Base-by-base conservation (phyloP, 306 rosid species). In the Castanea crenata region DNA sequence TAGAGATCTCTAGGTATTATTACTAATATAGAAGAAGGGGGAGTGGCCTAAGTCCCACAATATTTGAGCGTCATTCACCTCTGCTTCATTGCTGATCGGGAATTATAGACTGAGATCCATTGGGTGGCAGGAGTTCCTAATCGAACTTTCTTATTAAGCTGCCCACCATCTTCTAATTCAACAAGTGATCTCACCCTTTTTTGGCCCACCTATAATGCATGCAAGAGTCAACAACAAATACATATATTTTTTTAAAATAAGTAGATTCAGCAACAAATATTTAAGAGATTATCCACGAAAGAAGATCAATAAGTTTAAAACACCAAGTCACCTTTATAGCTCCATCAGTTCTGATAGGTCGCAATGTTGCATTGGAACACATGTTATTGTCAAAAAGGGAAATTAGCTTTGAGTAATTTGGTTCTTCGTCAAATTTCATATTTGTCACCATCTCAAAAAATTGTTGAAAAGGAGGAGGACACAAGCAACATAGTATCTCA, bases 91-190 rank as follows among this genome's bases (percentile, higher is more conserved):
- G 97, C 92, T 67, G 94, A 91, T 15, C 92, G 92, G 67, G 98
- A 95, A 83, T 94, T 94, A 84, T 94, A 94, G 77, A 92, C 97
- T 3, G 98, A 92, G 84, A 94, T 92, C 98, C 98, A 94, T 80
- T 92, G 98, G 51, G 94, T 92, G 57, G 97, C 98, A 35, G 97
- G 98, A 86, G 88, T 86, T 67, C 98, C 98, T 75, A 92, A 31
- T 80, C 98, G 89, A 59, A 92, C 89, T 88, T 89, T 94, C 90
- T 94, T 94, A 89, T 94, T 94, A 57, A 95, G 98, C 56, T 89
- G 96, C 82, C 91, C 97, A 74, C 90, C 98, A 76, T 92, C 98
- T 78, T 94, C 97, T 64, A 90, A 82, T 77, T 90, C 89, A 71
- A 94, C 81, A 46, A 89, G 90, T 87, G 86, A 82, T 81, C 96